phyloP scores from a whole-genome alignment of 345 rosid genomes.

The Arabidopsis arenosa region DNA sequence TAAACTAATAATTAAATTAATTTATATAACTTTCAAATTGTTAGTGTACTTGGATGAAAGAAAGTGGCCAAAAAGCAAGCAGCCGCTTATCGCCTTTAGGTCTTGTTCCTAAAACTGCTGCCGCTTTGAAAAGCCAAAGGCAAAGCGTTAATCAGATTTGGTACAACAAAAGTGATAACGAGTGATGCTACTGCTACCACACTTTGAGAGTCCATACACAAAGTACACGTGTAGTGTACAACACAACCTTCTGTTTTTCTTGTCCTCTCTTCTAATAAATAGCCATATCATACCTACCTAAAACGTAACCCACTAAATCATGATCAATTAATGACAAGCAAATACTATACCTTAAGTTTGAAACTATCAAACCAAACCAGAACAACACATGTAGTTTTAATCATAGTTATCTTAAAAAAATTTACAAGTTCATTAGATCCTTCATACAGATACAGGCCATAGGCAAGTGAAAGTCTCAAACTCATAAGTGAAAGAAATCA shows the following conservation, averaged over 20 bases:
- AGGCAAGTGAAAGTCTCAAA: background rate
- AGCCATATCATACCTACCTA: background rate
- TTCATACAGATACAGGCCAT: background rate
- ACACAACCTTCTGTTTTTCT: conserved; percentile 14
- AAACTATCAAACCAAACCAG: background rate
- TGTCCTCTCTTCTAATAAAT: background rate
- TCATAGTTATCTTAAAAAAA: background rate
- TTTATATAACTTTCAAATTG: background rate
- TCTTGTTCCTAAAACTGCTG: background rate
- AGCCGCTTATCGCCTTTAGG: background rate
- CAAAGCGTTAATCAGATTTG: conserved; percentile 1
- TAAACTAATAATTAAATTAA: too few relatives aligned
- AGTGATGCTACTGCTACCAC: conserved; percentile 11
- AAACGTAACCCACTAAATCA: background rate
- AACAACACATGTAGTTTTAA: background rate
- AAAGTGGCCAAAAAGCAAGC: background rate
- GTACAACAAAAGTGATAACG: conserved; percentile 17
- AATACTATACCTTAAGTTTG: background rate
- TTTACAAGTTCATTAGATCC: background rate
- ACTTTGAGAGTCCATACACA: background rate
- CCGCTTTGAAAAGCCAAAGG: background rate
- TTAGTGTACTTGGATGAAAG: background rate
- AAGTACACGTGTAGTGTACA: conserved; percentile 23
- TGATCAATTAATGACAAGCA: background rate
- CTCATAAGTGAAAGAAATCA: background rate